phyloP scores from a whole-genome alignment of 2,329 filamentous ascomycete genomes.

The Neonectria faginata region DNA sequence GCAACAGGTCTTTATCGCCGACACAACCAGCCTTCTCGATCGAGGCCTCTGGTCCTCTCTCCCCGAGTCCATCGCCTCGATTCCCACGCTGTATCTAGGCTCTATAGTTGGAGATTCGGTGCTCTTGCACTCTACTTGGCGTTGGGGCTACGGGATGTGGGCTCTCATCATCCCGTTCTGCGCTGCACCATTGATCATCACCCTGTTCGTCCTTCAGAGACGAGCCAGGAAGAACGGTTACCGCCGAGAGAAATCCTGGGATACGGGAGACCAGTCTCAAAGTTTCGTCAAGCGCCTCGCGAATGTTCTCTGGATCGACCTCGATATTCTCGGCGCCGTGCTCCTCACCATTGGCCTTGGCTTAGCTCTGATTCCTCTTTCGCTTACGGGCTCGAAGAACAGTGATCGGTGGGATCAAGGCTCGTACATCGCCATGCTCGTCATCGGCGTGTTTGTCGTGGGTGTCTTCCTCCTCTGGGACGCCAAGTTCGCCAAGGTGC shows the following conservation, averaged over 20 bases:
- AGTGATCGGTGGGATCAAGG: constrained; percentile 47
- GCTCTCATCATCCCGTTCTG: constrained; percentile 52
- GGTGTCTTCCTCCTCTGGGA: constrained; percentile 52
- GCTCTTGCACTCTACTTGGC: constrained; percentile 53
- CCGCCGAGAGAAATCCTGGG: constrained; percentile 34
- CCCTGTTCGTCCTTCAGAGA: constrained; percentile 49
- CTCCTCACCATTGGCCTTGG: constrained; percentile 50
- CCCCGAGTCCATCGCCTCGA: constrained; percentile 58
- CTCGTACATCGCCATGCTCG: constrained; percentile 51
- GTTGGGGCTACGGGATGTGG: constrained; percentile 58
- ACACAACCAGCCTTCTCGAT: constrained; percentile 70
- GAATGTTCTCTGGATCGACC: constrained; percentile 45
- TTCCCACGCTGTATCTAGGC: constrained; percentile 49
- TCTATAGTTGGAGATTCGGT: constrained; percentile 50
- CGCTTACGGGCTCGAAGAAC: constrained; percentile 52
- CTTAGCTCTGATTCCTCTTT: constrained; percentile 52
- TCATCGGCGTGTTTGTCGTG: constrained; percentile 45
- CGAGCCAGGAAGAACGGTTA: constrained; percentile 43
- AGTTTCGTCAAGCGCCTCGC: constrained; percentile 38
- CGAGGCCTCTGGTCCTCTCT: constrained; percentile 70
- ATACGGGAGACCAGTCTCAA: constrained; percentile 25
- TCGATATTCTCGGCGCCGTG: constrained; percentile 51
- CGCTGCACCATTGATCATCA: constrained; percentile 48
- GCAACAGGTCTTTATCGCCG: constrained; percentile 67
- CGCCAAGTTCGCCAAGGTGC: constrained; percentile 50